Evolutionary conservation across 2,329 filamentous ascomycete genomes (phyloP).

Genomic region (Ophiostoma novo-ulmi): DNA sequence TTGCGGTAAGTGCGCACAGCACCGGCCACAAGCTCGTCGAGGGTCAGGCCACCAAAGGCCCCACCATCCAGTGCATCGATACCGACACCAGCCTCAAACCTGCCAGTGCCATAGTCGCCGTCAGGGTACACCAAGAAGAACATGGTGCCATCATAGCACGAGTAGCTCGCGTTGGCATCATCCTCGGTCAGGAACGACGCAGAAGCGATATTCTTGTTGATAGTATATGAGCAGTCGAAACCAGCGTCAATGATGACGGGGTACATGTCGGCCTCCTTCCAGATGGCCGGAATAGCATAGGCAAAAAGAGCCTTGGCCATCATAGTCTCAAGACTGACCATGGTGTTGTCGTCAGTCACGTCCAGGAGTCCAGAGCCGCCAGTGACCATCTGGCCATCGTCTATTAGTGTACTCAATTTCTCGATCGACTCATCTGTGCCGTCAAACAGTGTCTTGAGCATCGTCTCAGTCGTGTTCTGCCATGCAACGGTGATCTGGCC

Average conservation of each 20-base stretch:
- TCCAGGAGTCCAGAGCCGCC: background rate
- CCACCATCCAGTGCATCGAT: background rate
- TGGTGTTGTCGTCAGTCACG: background rate
- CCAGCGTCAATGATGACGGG: background rate
- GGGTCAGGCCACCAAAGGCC: conserved; percentile 30
- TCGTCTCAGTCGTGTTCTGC: background rate
- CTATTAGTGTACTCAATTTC: background rate
- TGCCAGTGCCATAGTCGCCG: background rate
- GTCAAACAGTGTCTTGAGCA: background rate
- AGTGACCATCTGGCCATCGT: conserved; percentile 8
- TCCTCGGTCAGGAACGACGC: background rate
- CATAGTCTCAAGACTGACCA: background rate
- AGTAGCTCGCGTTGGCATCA: background rate
- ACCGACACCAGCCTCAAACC: background rate
- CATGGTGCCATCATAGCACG: background rate
- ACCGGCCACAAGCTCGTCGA: conserved; percentile 31
- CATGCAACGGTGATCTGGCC: background rate
- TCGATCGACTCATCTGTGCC: background rate
- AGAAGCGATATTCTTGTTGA: background rate
- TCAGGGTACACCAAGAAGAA: conserved; percentile 14
- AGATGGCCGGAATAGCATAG: conserved; percentile 6
- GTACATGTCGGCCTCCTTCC: background rate
- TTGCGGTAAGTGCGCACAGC: conserved; percentile 31
- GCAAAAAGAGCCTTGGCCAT: conserved; percentile 4
- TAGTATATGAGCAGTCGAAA: background rate